Base-by-base conservation (phyloP, 805 yeast genomes). In the Sporopachydermia lactativora region DNA sequence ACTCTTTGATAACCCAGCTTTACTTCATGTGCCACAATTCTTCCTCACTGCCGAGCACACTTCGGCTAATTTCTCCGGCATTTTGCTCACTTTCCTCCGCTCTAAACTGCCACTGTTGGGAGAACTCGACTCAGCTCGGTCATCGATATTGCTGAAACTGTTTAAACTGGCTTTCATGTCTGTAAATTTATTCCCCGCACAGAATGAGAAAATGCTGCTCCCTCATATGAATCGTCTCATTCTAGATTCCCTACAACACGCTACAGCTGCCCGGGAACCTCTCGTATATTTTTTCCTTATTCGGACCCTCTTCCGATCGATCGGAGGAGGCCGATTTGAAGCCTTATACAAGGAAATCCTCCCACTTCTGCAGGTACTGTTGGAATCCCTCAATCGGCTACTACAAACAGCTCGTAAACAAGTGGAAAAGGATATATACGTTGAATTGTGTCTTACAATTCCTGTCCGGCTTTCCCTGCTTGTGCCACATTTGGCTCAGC, bases 261-360 rank as follows among this genome's bases (percentile, higher is more conserved):
- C 96, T 0, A 81, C 96, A 1, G 75, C 77, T 4, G 83, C 96
- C 0, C 81, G 82, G 48, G 96, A 89, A 53, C 97, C 98, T 3
- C 68, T 84, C 17, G 84, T 85, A 2, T 92, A 86, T 55, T 88
- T 89, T 47, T 82, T 86, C 50, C 65, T 92, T 49, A 80, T 92
- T 16, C 67, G 97, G 51, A 84, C 95, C 0, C 62, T 92, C 39
- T 92, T 92, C 65, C 70, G 97, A 58, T 82, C 94, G 52, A 88
- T 92, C 38, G 95, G 96, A 24, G 97, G 98, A 39, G 98, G 98
- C 4, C 68, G 97, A 43, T 89, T 92, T 55, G 99, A 92, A 57
- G 77, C 79, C 41, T 65, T 92, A 14, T 94, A 94, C 63, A 84
- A 92, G 50, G 95, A 88, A 45, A 89, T 94, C 15, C 71, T 86